Conservation (phyloP, 805 yeast genomes). For the Kodamaea laetipori region DNA sequence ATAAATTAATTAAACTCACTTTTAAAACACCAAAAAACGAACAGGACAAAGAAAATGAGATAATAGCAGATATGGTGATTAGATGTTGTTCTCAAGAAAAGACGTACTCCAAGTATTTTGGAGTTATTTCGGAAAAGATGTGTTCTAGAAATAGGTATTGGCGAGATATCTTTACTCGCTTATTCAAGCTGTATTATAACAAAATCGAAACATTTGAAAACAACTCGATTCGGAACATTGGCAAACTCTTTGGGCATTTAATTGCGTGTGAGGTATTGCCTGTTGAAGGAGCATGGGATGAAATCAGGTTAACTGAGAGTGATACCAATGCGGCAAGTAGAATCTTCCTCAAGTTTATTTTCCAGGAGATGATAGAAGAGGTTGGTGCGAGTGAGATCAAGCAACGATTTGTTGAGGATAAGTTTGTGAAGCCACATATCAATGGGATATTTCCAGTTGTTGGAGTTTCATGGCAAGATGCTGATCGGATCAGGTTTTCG, state of each 20-base stretch:
- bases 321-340: conserved; percentile 81
- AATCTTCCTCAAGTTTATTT: conserved; percentile 76
- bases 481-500: conserved; percentile 66
- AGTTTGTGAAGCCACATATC: conserved; percentile 22
- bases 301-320: conserved; percentile 62
- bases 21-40: conserved; percentile 14
- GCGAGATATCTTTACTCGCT: conserved; percentile 52
- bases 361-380: conserved; percentile 78
- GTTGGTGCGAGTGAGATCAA: conserved; percentile 59
- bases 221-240: conserved; percentile 72
- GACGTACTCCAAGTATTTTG: conserved; percentile 83
- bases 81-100: conserved; percentile 85
- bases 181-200: conserved; percentile 59
- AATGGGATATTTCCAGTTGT: conserved; percentile 64
- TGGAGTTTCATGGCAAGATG: conserved; percentile 33
- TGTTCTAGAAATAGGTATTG: conserved; percentile 55
- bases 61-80: conserved; percentile 70
- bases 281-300: conserved; percentile 57
- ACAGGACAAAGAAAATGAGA: conserved; percentile 41
- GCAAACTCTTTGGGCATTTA: conserved; percentile 83
- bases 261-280: conserved; percentile 69
- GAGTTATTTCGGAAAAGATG: conserved; percentile 70
- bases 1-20: conserved; percentile 63
- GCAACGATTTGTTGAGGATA: conserved; percentile 45
- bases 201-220: conserved; percentile 69